Evolutionary conservation across 306 rosid species (phyloP).

Genomic region (Cicer judaicum): DNA sequence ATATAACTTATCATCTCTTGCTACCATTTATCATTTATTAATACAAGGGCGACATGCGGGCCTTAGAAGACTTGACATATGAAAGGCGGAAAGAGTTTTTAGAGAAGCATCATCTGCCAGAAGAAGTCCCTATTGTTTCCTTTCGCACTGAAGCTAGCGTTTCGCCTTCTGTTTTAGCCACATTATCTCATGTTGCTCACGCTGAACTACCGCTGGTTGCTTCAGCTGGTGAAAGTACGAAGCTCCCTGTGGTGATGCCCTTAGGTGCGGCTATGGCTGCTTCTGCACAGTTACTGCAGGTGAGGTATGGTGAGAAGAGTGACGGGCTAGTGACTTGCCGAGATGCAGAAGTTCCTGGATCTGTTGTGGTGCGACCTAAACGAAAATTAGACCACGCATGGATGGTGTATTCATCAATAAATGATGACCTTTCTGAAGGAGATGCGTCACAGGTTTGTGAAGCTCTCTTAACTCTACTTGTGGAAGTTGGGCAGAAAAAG

Average conservation of each 20-base stretch:
- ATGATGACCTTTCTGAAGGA: constrained; percentile 69
- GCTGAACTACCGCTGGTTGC: constrained; percentile 74
- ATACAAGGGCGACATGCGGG: constrained; percentile 90
- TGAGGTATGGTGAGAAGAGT: constrained; percentile 87
- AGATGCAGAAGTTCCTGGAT: constrained; percentile 93
- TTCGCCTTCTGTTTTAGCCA: constrained; percentile 80
- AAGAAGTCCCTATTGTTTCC: constrained; percentile 82
- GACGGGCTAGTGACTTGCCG: constrained; percentile 94
- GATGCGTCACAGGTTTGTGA: constrained; percentile 95
- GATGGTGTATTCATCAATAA: constrained; percentile 90
- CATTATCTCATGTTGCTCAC: constrained; percentile 87
- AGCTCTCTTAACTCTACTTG: constrained; percentile 84
- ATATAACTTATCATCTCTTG: constrained; percentile 37
- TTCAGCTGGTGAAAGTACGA: constrained; percentile 63
- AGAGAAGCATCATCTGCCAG: constrained; percentile 72
- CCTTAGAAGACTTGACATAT: constrained; percentile 93
- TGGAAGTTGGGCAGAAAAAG: constrained; percentile 78
- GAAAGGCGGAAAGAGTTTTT: constrained; percentile 84
- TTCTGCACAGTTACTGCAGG: constrained; percentile 88
- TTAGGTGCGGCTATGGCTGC: constrained; percentile 98
- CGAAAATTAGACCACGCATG: constrained; percentile 93
- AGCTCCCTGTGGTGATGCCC: constrained; percentile 87
- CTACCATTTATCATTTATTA: constrained; percentile 39
- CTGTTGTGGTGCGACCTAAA: constrained; percentile 79
- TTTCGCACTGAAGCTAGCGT: constrained; percentile 84